Evolutionary conservation across 2,329 filamentous ascomycete species (phyloP).

Genomic region (Aspergillus clavatus): DNA sequence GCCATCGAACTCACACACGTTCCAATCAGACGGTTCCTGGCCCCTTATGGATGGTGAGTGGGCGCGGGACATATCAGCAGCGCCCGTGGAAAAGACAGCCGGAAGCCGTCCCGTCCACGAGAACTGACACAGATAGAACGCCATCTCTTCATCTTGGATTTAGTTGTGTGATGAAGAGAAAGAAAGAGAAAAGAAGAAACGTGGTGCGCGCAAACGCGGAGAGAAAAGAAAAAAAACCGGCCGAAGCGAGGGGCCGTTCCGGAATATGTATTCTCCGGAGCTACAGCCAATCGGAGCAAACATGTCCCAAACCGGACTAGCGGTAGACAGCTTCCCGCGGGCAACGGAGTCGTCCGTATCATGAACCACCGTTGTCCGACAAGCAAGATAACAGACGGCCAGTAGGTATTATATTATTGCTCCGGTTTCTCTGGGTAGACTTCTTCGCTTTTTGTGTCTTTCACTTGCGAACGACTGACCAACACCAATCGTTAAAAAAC

Average conservation of each 20-base stretch:
- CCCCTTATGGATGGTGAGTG: slow-evolving; percentile 33
- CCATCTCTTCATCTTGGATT: slow-evolving; percentile 40
- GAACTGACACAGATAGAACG: slow-evolving; percentile 32
- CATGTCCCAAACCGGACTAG: slow-evolving; percentile 21
- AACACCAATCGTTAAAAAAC: too few species aligned
- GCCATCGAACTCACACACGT: slow-evolving; percentile 15
- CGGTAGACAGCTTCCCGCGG: slow-evolving; percentile 32
- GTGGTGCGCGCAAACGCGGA: background rate
- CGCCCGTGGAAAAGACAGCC: slow-evolving; percentile 32
- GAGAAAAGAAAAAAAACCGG: background rate
- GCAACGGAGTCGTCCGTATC: slow-evolving; percentile 27
- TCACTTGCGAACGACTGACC: background rate
- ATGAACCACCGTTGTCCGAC: slow-evolving; percentile 16
- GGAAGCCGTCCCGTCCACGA: slow-evolving; percentile 27
- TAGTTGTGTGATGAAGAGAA: slow-evolving; percentile 38
- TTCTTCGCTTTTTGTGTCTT: slow-evolving; percentile 4
- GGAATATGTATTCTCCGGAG: slow-evolving; percentile 7
- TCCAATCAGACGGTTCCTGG: slow-evolving; percentile 35
- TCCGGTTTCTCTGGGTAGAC: too few species aligned
- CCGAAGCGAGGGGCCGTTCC: background rate
- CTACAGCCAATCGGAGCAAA: slow-evolving; percentile 11
- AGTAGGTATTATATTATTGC: too few species aligned
- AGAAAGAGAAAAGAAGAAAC: slow-evolving; percentile 16
- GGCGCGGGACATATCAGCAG: slow-evolving; percentile 36
- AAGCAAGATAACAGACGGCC: slow-evolving; percentile 1